phyloP scores from a whole-genome alignment of 306 rosid genomes.

The Acacia crassicarpa region DNA sequence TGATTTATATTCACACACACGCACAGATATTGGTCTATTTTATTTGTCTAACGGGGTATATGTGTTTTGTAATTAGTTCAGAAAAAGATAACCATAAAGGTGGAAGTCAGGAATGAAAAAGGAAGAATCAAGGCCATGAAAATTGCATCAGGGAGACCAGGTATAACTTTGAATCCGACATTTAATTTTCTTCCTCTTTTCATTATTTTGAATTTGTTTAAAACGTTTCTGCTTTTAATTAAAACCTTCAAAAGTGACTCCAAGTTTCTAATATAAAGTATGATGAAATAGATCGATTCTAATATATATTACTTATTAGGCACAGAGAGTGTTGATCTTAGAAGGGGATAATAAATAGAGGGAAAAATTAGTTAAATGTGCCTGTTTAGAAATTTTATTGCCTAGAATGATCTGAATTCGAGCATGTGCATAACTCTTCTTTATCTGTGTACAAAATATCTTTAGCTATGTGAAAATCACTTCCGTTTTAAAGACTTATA shows the following conservation, averaged over 20 bases:
- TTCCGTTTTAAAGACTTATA: too few species aligned
- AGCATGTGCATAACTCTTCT: too few species aligned
- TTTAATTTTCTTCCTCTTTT: background rate
- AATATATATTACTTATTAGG: background rate
- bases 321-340: background rate
- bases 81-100: conserved; percentile 30
- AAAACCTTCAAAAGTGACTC: background rate
- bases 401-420: background rate
- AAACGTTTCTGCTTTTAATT: background rate
- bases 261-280: background rate
- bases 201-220: background rate
- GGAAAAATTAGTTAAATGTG: too few species aligned
- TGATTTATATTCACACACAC: background rate
- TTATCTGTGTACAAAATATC: too few species aligned
- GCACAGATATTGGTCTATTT: background rate
- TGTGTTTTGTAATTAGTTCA: background rate
- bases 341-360: background rate
- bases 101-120: conserved; percentile 21
- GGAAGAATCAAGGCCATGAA: conserved; percentile 35
- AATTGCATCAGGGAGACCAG: conserved; percentile 26
- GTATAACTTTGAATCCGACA: background rate
- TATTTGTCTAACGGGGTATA: background rate
- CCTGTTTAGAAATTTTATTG: background rate
- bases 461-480: too few species aligned
- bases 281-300: background rate